Conservation (phyloP, 345 rosid genomes). For the Hibiscus mutabilis region DNA sequence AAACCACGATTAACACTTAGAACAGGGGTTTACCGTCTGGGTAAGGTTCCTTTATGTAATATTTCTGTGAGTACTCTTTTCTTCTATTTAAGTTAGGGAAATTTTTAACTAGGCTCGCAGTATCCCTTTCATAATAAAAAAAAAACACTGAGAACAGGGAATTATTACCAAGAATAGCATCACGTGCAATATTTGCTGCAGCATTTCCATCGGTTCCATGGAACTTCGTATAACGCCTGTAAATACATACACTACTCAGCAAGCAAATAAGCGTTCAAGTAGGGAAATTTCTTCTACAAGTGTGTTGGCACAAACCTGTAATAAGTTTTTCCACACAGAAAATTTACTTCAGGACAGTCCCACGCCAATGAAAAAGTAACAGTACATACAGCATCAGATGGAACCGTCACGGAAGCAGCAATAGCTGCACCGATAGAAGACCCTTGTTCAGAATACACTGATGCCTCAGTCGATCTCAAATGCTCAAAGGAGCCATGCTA, state of each 20-base stretch:
- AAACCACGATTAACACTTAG: background rate
- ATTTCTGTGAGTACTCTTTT: no score
- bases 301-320: slow-evolving; percentile 35
- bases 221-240: slow-evolving; percentile 86
- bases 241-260: slow-evolving; percentile 15
- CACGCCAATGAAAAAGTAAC: slow-evolving; percentile 83
- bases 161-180: slow-evolving; percentile 69
- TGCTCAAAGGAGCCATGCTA: slow-evolving; percentile 72
- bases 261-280: slow-evolving; percentile 5
- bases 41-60: no score
- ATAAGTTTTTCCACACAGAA: slow-evolving; percentile 59
- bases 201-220: slow-evolving; percentile 64
- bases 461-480: slow-evolving; percentile 31
- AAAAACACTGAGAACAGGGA: background rate
- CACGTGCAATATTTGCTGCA: slow-evolving; percentile 73
- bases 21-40: no score
- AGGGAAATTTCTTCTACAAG: background rate
- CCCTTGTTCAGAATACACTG: slow-evolving; percentile 55
- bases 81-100: no score
- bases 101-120: no score
- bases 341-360: slow-evolving; percentile 86
- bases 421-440: slow-evolving; percentile 92
- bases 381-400: slow-evolving; percentile 39
- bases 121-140: no score
- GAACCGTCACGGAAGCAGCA: slow-evolving; percentile 66